Evolutionary conservation across 2,329 filamentous ascomycete genomes (phyloP), one percentile per base, ranked within the genome.

Genomic region (Fusarium nanum): DNA sequence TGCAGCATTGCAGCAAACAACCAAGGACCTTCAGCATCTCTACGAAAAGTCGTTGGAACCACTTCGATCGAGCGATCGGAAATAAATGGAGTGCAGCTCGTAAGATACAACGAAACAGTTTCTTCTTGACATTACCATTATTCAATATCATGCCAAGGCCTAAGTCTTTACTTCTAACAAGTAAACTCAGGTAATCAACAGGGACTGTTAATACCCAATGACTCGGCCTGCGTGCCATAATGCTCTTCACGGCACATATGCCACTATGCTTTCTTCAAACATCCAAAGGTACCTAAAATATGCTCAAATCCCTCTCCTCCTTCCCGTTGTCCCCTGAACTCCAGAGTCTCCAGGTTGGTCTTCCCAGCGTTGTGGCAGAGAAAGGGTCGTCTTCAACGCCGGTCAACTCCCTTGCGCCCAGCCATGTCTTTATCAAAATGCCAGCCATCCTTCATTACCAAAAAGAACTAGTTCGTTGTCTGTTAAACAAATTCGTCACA

Each of bases 111-210:
- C 22, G 34, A 37, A 37, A 60, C 23, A 50, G n/a, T 50, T 60
- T 57, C 54, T 60, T 67, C 52, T 74, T 53, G 64, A 70, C 66
- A 77, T 77, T 77, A 77, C 69, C 68, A 77, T 77, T 77, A 77
- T 64, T 75, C 63, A 75, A 72, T 77, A 76, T 67, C 70, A 68
- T 73, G 54, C 32, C 62, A 52, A 56, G 44, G 56, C 23, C 47
- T 65, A 61, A 54, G 57, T 54, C 60, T 59, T 60, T 57, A 49
- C 42, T 46, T 60, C 52, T 62, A 68, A 56, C 37, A 50, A 42
- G 34, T n/a, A 37, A 25, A 25, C 34, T 34, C 23, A 63, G 37
- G 50, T 23, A 53, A 56, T 57, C 32, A 59, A 54, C 54, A 57
- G 32, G 8, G 46, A 40, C 37, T 61, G 54, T 42, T 70, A 52